Evolutionary conservation across 371 early-diverging fungal species (phyloP).

Genomic region (Rhizopus arrhizus): DNA sequence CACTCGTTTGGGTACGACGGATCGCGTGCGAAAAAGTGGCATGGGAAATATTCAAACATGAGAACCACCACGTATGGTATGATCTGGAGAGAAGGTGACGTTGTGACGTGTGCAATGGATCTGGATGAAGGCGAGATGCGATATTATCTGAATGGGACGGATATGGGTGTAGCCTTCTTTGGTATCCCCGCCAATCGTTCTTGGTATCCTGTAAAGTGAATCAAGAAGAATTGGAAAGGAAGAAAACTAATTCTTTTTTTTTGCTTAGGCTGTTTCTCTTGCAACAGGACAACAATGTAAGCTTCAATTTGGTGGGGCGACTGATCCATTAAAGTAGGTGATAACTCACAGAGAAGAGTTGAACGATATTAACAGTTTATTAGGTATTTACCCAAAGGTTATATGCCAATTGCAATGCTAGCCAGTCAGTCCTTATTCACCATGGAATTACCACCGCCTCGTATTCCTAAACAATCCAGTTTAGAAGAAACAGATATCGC

Average conservation of each 20-base stretch:
- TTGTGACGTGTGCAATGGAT: constrained; percentile 66
- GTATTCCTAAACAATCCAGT: constrained; percentile 3
- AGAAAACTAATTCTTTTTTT: background rate
- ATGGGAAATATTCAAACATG: constrained; percentile 44
- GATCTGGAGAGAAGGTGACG: constrained; percentile 63
- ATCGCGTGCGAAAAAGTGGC: constrained; percentile 69
- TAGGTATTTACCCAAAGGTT: constrained; percentile 39
- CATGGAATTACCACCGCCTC: constrained; percentile 29
- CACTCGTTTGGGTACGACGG: constrained; percentile 77
- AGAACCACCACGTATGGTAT: constrained; percentile 54
- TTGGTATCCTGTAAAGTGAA: constrained; percentile 60
- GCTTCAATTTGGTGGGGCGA: constrained; percentile 44
- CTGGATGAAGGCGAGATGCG: constrained; percentile 56
- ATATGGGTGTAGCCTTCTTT: constrained; percentile 73
- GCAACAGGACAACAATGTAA: constrained; percentile 47
- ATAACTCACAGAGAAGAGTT: background rate
- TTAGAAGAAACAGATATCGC: constrained; percentile 18
- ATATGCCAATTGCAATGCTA: constrained; percentile 28
- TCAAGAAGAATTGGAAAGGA: background rate
- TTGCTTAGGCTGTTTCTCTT: constrained; percentile 39
- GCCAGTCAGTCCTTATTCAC: constrained; percentile 8
- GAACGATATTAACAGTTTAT: background rate
- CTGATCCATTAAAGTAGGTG: constrained; percentile 35
- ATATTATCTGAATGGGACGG: constrained; percentile 63
- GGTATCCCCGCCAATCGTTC: constrained; percentile 33